Evolutionary conservation across 306 rosid genomes (phyloP).

Genomic region (Trifolium dubium): DNA sequence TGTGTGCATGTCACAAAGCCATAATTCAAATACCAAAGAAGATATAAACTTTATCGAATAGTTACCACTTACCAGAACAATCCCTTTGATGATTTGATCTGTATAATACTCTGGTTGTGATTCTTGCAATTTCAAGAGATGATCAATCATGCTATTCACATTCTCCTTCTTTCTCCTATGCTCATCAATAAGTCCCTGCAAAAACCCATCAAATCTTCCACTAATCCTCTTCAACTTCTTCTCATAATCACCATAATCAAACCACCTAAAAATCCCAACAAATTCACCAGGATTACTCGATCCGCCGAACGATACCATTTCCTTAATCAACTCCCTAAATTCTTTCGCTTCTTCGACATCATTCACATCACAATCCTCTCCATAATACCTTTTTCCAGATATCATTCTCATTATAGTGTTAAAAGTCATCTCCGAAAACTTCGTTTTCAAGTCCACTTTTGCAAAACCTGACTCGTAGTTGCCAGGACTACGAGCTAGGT

Average conservation of each 20-base stretch:
- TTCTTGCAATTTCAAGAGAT: constrained; percentile 36
- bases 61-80: constrained; percentile 30
- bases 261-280: constrained; percentile 31
- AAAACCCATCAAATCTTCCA: constrained; percentile 24
- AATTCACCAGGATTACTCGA: constrained; percentile 39
- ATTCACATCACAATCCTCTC: constrained; percentile 34
- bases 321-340: constrained; percentile 34
- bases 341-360: constrained; percentile 30
- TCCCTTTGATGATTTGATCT: constrained; percentile 42
- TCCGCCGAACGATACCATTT: constrained; percentile 29
- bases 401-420: constrained; percentile 43
- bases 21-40: neutral
- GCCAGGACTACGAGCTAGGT: neutral
- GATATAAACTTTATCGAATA: neutral
- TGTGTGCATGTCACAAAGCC: too few relatives aligned
- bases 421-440: constrained; percentile 40
- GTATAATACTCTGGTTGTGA: constrained; percentile 41
- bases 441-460: constrained; percentile 30
- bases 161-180: constrained; percentile 26
- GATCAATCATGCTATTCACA: constrained; percentile 39
- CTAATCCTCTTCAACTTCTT: constrained; percentile 26
- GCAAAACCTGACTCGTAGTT: neutral
- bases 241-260: constrained; percentile 32
- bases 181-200: constrained; percentile 41
- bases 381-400: constrained; percentile 42